These are phyloP conservation scores for Hanseniaspora guilliermondii DNA, from an alignment of 805 yeast species.

Conservation along the genomic window DNA sequence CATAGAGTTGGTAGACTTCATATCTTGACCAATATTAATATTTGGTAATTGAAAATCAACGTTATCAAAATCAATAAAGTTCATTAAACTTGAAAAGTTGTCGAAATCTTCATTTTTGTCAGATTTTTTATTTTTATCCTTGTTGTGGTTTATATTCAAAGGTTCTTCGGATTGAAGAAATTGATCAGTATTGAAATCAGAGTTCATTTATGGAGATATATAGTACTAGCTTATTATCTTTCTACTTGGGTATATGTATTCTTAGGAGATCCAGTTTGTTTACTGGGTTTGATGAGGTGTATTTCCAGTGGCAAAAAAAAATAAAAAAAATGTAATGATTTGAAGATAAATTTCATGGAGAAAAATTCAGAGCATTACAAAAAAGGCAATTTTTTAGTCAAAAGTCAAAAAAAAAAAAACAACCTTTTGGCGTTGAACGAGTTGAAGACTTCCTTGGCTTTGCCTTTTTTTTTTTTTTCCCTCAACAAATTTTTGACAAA, in stretches of 20 bases:
- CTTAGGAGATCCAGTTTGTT: not conserved
- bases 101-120: not conserved
- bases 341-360: too few relatives aligned
- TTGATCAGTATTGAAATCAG: not conserved
- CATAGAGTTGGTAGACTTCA: not conserved
- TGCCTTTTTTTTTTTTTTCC: too few relatives aligned
- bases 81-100: not conserved
- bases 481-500: too few relatives aligned
- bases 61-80: not conserved
- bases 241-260: not conserved
- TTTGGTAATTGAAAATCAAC: not conserved
- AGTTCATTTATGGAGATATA: not conserved
- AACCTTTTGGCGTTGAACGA: too few relatives aligned
- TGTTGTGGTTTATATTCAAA: not conserved
- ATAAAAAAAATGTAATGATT: too few relatives aligned
- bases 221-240: not conserved
- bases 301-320: too few relatives aligned
- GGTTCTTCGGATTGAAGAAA: not conserved
- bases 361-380: too few relatives aligned
- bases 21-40: not conserved
- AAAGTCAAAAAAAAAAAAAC: too few relatives aligned
- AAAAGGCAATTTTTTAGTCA: too few relatives aligned
- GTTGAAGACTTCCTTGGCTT: too few relatives aligned
- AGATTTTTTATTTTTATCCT: not conserved
- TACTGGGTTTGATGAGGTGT: too few relatives aligned